Evolutionary conservation across 2,329 filamentous ascomycete species (phyloP).

Genomic region (Apiospora rasikravindrae): DNA sequence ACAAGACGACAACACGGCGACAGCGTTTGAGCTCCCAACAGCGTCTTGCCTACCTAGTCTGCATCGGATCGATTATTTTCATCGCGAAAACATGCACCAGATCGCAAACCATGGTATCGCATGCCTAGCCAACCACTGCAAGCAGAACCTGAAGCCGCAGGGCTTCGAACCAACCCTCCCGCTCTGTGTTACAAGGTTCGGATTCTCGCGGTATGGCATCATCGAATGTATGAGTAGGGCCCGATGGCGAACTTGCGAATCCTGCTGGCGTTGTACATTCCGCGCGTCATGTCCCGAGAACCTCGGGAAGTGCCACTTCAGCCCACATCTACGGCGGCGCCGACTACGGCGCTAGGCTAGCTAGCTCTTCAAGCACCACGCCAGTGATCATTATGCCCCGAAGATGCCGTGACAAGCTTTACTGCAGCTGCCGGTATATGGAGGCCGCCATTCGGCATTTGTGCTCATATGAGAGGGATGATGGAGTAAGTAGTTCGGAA

Average conservation of each 20-base stretch:
- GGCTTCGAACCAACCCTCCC: background rate
- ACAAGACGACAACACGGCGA: background rate
- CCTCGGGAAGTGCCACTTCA: constrained; percentile 4
- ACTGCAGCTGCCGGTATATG: background rate
- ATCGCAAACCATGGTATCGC: background rate
- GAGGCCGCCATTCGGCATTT: background rate
- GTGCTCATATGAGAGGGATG: background rate
- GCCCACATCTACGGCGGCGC: background rate
- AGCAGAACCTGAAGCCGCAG: background rate
- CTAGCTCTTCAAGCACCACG: background rate
- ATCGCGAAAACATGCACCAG: background rate
- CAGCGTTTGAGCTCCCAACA: background rate
- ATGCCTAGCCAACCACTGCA: background rate
- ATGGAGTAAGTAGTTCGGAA: background rate
- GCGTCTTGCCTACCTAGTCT: background rate
- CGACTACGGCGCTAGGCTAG: background rate
- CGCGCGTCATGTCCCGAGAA: background rate
- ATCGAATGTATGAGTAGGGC: background rate
- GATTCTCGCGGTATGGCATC: background rate
- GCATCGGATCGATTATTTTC: background rate
- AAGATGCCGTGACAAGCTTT: background rate
- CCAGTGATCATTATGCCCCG: background rate
- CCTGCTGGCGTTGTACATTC: background rate
- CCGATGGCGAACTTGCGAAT: background rate
- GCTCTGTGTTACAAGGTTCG: background rate